These are phyloP conservation scores for Ceratopteris richardii DNA, from an alignment of 75 land plant genomes.

Conservation along the genomic window DNA sequence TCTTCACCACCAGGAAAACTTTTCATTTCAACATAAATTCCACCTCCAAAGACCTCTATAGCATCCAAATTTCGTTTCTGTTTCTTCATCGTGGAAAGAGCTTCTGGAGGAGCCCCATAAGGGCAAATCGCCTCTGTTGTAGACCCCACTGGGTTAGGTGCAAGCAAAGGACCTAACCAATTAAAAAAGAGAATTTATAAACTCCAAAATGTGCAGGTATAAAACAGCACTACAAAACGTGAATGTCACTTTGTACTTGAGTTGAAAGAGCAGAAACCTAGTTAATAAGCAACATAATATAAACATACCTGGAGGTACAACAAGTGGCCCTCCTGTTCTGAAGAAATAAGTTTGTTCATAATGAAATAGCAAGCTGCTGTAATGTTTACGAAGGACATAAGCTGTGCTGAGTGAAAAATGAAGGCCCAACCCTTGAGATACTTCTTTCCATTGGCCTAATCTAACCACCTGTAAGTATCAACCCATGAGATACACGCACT, in stretches of 20 bases:
- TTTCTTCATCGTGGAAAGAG: not conserved
- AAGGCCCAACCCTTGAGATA: constrained; percentile 13
- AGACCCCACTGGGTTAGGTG: constrained; percentile 7
- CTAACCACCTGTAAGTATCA: constrained; percentile 24
- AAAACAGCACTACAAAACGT: too few species aligned
- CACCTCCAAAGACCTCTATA: constrained; percentile 14
- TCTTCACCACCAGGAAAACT: too few species aligned
- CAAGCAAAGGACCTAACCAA: constrained; percentile 26
- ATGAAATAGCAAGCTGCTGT: constrained; percentile 52
- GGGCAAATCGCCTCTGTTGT: not conserved
- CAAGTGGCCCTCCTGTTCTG: constrained; percentile 40
- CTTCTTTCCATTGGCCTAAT: constrained; percentile 26
- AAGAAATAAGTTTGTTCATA: constrained; percentile 82
- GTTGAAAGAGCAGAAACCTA: too few species aligned
- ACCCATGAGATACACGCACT: too few species aligned
- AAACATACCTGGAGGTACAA: constrained; percentile 38
- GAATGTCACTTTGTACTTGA: too few species aligned
- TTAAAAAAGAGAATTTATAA: not conserved
- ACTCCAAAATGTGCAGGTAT: too few species aligned
- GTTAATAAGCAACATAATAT: too few species aligned
- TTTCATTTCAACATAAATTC: too few species aligned
- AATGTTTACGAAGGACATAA: constrained; percentile 75
- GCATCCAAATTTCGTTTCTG: constrained; percentile 7
- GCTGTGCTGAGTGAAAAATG: constrained; percentile 48
- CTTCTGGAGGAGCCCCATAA: not conserved